Percentiles rank a stretch among this genome's conserved stretches.
phyloP scores from a whole-genome alignment of 108 stramenopile genomes.

The Craspedostauros australis region DNA sequence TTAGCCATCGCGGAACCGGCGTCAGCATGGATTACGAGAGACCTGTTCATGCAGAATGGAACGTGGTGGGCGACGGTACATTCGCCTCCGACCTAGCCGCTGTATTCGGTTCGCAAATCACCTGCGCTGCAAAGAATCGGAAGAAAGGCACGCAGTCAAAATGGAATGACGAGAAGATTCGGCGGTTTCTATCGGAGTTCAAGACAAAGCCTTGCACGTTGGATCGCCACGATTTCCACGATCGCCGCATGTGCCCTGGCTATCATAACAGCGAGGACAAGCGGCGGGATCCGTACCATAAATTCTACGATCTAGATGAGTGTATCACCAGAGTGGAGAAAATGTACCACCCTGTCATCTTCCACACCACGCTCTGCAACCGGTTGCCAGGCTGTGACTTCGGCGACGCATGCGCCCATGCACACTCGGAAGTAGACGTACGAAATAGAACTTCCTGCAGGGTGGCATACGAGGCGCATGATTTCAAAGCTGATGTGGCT shows the following conservation, averaged over 20 bases:
- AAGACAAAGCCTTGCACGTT: background rate
- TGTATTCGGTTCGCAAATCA: too few species aligned
- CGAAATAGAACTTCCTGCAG: too few species aligned
- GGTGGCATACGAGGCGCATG: too few species aligned
- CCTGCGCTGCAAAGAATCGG: too few species aligned
- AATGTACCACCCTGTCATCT: constrained; percentile 10
- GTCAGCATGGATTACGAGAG: too few species aligned
- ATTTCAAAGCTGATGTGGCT: too few species aligned
- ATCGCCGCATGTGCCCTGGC: background rate
- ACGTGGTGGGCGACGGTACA: too few species aligned
- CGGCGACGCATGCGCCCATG: background rate
- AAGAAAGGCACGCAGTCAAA: too few species aligned
- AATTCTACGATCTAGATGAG: constrained; percentile 1
- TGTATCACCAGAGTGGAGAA: background rate
- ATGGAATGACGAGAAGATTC: too few species aligned
- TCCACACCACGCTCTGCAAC: constrained; percentile 1
- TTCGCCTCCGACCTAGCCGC: too few species aligned
- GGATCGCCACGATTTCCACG: background rate
- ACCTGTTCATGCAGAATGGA: too few species aligned
- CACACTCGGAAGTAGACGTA: constrained; percentile 2
- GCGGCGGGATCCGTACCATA: constrained; percentile 6
- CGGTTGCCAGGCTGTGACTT: background rate
- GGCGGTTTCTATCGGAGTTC: background rate
- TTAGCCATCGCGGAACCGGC: too few species aligned
- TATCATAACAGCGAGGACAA: constrained; percentile 1